Evolutionary conservation across 495 filamentous ascomycete genomes (phyloP), one percentile per base, ranked within the genome.

Genomic region (Penicillium arizonense): DNA sequence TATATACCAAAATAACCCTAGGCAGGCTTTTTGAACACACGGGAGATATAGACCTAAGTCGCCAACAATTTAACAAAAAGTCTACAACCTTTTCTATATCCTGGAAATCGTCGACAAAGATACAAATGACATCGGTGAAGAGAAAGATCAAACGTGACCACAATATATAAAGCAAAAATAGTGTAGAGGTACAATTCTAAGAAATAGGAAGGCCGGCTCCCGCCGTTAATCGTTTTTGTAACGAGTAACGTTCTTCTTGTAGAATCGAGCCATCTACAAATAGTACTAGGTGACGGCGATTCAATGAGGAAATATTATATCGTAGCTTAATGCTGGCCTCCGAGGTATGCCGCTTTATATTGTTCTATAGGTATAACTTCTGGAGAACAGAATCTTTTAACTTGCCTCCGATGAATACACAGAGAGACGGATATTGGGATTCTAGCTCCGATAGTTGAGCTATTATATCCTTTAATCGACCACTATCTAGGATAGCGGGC

Each of bases 101-200:
- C n/a, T n/a, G n/a, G n/a, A 18, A 62, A 10, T 63, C 50, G 21
- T 57, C 45, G 18, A 57, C 42, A 37, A 58, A 68, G 20, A 68
- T 57, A 43, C 47, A 68, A 41, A 68, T 39, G 0, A 64, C 37
- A 43, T 64, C 57, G 2, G 58, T 46, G 32, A 68, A 65, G n/a
- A 56, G 13, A 47, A 68, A 65, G 0, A 68, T 40, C 10, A 68
- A 35, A 3, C 41, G 52, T 7, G 50, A 55, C 51, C 42, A 63
- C 0, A 68, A 38, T 1, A 50, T 33, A n/a, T n/a, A n/a, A n/a
- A n/a, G n/a, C 11, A 44, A 11, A 2, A 63, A 24, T 0, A 59
- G 40, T 23, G 36, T 42, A 1, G 18, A 28, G 7, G 45, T 28
- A 1, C 48, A 63, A 36, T 53, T 41, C 57, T 45, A 58, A 13